Evolutionary conservation across 2,329 filamentous ascomycete genomes (phyloP).

Genomic region (Tolypocladium amazonense): DNA sequence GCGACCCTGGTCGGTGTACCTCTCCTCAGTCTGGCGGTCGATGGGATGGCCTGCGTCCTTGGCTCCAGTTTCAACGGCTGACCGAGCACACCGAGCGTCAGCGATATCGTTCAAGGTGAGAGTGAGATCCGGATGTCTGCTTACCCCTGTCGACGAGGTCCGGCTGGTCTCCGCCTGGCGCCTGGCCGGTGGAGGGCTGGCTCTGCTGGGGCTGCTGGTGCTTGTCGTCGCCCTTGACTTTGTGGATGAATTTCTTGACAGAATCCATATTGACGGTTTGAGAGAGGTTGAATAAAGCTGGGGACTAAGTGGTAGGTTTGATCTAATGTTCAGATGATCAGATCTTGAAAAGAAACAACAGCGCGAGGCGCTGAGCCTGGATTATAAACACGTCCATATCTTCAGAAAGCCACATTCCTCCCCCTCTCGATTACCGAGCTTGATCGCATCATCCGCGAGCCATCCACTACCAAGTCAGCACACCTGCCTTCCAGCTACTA

Average conservation of each 20-base stretch:
- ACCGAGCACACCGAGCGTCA: background rate
- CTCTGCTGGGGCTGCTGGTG: slow-evolving; percentile 2
- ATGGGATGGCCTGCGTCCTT: slow-evolving; percentile 25
- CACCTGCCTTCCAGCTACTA: background rate
- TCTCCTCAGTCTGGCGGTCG: slow-evolving; percentile 22
- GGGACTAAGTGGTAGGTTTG: background rate
- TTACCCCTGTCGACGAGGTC: slow-evolving; percentile 30
- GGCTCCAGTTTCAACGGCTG: slow-evolving; percentile 18
- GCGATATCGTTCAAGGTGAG: background rate
- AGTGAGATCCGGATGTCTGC: background rate
- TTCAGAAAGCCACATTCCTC: background rate
- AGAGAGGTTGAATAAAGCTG: background rate
- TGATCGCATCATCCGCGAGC: background rate
- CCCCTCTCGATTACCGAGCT: background rate
- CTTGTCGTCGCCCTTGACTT: slow-evolving; percentile 7
- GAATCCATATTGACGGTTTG: slow-evolving; percentile 22
- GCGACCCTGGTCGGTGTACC: slow-evolving; percentile 27
- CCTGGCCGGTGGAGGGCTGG: background rate
- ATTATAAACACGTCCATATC: background rate
- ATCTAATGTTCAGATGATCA: background rate
- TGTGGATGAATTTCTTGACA: slow-evolving; percentile 22
- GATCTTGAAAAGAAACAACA: background rate
- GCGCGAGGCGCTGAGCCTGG: background rate
- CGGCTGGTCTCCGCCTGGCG: slow-evolving; percentile 9
- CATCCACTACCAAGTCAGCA: background rate